Percentiles rank a stretch among this genome's conserved stretches.
Evolutionary conservation across 169 alveolate species (phyloP).

Genomic region (Eimeria acervulina): DNA sequence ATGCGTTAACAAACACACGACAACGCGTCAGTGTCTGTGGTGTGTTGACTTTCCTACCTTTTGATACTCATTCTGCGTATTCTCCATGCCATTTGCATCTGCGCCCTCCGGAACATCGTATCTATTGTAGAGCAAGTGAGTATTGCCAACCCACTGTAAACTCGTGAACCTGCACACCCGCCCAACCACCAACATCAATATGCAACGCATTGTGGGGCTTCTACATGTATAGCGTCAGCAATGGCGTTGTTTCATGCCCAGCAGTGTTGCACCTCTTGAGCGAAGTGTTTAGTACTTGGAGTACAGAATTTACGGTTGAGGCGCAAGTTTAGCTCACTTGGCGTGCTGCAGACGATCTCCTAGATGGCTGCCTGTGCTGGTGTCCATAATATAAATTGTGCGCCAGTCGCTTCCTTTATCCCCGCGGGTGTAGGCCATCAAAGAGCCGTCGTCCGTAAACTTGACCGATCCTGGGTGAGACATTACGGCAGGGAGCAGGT

Average conservation of each 20-base stretch:
- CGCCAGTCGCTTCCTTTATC: slow-evolving; percentile 76
- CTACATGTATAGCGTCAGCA: background rate
- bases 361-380: background rate
- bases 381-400: slow-evolving; percentile 11
- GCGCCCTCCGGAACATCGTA: slow-evolving; percentile 51
- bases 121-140: slow-evolving; percentile 32
- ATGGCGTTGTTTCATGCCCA: background rate
- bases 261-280: background rate
- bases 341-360: slow-evolving; percentile 47
- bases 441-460: slow-evolving; percentile 59
- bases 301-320: background rate
- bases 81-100: slow-evolving; percentile 58
- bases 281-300: background rate
- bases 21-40: no score
- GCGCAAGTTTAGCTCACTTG: slow-evolving; percentile 14
- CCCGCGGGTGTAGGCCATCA: slow-evolving; percentile 77
- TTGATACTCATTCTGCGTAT: slow-evolving; percentile 57
- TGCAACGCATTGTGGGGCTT: background rate
- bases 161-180: slow-evolving; percentile 60
- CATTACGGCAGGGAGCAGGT: background rate
- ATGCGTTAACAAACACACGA: background rate
- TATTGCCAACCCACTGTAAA: slow-evolving; percentile 61
- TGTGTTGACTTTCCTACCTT: background rate
- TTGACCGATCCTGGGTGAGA: background rate
- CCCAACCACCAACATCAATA: background rate